These are phyloP conservation scores for Nitzschia inconspicua DNA, from an alignment of 108 stramenopile genomes.

Conservation along the genomic window DNA sequence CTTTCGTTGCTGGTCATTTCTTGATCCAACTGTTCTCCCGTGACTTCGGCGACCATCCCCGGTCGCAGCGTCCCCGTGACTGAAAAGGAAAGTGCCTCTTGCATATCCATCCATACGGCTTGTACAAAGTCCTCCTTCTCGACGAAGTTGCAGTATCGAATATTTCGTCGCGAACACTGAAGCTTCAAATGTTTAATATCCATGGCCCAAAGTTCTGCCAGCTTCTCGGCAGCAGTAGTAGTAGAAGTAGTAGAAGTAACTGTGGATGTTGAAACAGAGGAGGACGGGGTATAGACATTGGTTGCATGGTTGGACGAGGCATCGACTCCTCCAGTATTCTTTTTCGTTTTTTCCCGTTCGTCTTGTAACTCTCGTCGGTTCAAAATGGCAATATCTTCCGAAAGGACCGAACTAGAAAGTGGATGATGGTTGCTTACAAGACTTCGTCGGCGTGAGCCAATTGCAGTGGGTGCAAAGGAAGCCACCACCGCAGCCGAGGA, in stretches of 20 bases:
- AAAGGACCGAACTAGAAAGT: too few relatives aligned
- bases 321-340: too few relatives aligned
- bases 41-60: conserved; percentile 53
- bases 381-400: too few relatives aligned
- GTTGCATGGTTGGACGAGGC: too few relatives aligned
- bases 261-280: neutral
- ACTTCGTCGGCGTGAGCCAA: too few relatives aligned
- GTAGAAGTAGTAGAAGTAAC: neutral
- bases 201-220: conserved; percentile 50
- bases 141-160: conserved; percentile 64
- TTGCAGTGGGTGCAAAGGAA: too few relatives aligned
- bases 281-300: too few relatives aligned
- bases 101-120: conserved; percentile 55
- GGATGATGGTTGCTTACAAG: too few relatives aligned
- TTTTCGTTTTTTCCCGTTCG: too few relatives aligned
- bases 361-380: too few relatives aligned
- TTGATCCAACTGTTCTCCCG: conserved; percentile 41
- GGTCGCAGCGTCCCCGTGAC: conserved; percentile 52
- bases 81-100: conserved; percentile 47
- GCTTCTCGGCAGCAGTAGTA: conserved; percentile 30
- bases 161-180: conserved; percentile 54
- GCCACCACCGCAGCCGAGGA: too few relatives aligned
- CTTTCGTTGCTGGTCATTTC: conserved; percentile 44
- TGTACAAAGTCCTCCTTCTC: conserved; percentile 79
- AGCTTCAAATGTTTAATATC: conserved; percentile 50